These are phyloP conservation scores for Aegilops bicornis DNA, from an alignment of 176 grass and related monocot genomes.

Conservation along the genomic window DNA sequence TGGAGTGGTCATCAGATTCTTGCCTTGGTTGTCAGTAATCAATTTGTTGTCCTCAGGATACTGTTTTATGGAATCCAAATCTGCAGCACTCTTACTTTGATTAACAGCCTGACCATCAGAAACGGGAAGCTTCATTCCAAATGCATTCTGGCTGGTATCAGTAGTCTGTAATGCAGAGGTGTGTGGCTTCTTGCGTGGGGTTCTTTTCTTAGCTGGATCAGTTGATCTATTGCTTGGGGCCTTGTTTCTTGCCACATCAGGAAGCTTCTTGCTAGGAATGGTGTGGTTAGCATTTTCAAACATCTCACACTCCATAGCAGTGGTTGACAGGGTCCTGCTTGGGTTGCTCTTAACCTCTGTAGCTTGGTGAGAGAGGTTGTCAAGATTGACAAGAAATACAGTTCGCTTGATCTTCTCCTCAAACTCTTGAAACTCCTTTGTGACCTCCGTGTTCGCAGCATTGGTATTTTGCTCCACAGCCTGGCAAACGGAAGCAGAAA, in stretches of 20 bases:
- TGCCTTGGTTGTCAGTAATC: not conserved
- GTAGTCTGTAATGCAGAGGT: not conserved
- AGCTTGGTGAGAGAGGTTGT: slow-evolving; percentile 44
- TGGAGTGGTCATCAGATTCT: not conserved
- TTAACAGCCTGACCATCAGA: slow-evolving; percentile 21
- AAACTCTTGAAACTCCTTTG: slow-evolving; percentile 54
- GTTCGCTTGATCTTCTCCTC: slow-evolving; percentile 57
- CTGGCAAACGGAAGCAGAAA: not conserved
- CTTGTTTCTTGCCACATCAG: not conserved
- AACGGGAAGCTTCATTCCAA: not conserved
- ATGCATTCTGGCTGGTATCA: slow-evolving; percentile 5
- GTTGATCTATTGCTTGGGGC: not conserved
- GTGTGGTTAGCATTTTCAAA: not conserved
- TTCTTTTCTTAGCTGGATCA: not conserved
- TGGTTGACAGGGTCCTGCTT: not conserved
- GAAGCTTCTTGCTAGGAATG: not conserved
- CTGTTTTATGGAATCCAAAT: slow-evolving; percentile 34
- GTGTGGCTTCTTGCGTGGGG: not conserved
- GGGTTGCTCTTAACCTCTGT: slow-evolving; percentile 17
- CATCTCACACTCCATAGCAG: not conserved
- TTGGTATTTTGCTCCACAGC: slow-evolving; percentile 19
- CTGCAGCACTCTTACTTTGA: not conserved
- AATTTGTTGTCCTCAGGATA: slow-evolving; percentile 21
- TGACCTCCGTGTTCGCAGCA: slow-evolving; percentile 12
- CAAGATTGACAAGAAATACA: slow-evolving; percentile 61